phyloP scores from a whole-genome alignment of 2,329 filamentous ascomycete species.

The Fusarium devonianum region DNA sequence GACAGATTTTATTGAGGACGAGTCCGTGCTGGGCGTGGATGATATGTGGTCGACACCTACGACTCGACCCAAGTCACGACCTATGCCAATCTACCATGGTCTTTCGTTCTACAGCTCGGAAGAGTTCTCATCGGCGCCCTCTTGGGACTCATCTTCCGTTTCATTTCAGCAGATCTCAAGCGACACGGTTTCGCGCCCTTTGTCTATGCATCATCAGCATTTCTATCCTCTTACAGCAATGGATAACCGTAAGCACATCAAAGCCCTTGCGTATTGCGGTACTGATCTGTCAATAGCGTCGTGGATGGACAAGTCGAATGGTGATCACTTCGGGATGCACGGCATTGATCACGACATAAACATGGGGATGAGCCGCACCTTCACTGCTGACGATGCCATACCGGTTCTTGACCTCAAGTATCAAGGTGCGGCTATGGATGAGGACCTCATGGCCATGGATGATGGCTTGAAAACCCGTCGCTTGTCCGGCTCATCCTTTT shows the following conservation, averaged over 20 bases:
- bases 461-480: constrained; percentile 64
- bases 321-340: constrained; percentile 64
- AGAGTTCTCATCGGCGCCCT: constrained; percentile 59
- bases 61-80: constrained; percentile 60
- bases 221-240: constrained; percentile 60
- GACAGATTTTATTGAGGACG: constrained; percentile 58
- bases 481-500: constrained; percentile 77
- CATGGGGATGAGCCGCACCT: constrained; percentile 68
- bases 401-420: constrained; percentile 68
- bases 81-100: constrained; percentile 67
- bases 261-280: constrained; percentile 1
- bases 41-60: constrained; percentile 64
- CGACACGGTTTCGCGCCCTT: constrained; percentile 61
- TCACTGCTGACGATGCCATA: constrained; percentile 68
- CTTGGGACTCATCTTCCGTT: constrained; percentile 65
- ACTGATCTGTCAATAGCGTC: constrained; percentile 38
- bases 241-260: constrained; percentile 55
- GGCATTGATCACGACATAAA: constrained; percentile 63
- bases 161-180: constrained; percentile 59
- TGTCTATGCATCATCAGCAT: constrained; percentile 66
- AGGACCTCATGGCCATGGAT: constrained; percentile 59
- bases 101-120: constrained; percentile 66
- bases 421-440: constrained; percentile 55
- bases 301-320: constrained; percentile 64
- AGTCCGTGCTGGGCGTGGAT: constrained; percentile 54